Evolutionary conservation across 2,329 filamentous ascomycete genomes (phyloP), one percentile per base, ranked within the genome.

Genomic region (Elsinoe perseae): DNA sequence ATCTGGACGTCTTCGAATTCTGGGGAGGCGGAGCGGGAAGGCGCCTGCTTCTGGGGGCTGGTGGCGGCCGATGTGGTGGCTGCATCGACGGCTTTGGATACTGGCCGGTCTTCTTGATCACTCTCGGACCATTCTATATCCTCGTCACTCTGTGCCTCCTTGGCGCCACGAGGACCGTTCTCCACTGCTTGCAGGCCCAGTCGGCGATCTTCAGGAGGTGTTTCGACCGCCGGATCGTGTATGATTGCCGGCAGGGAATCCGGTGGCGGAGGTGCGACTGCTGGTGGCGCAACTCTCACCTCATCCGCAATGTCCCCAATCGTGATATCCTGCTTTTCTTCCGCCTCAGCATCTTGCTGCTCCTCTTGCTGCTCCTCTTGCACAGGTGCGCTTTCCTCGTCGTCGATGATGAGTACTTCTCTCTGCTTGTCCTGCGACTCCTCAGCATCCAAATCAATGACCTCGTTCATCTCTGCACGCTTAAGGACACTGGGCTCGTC

Each of bases 41-140:
- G 21, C 12, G 34, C 20, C 20, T 34, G 16, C 21, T 52, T 50
- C 9, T 61, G 59, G 23, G 61, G 58, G 34, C 61, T 62, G 28
- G 54, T 57, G 56, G 59, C 56, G 14, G 44, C 54, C 28, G 61
- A 20, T 59, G 62, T 61, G 10, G 64, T 60, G 50, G 63, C 61
- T 38, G 36, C 6, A 32, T 32, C 50, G 32, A 50, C 16, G 25
- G 50, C 28, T 38, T 28, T 23, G 43, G 57, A 56, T 5, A 48
- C 40, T 20, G 25, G 40, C 56, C 56, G 32, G 6, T 42, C 50
- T 58, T 65, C 70, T 57, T 70, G 64, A 40, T 81, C 78, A 60
- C 78, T 81, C 32, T 78, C 78, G 3, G 77, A 77, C 79, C 79
- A 81, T 1, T 80, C 77, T 30, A 72, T 56, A 34, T 65, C 62